Evolutionary conservation across 2,329 filamentous ascomycete genomes (phyloP).

Genomic region (Thelonectria olida): DNA sequence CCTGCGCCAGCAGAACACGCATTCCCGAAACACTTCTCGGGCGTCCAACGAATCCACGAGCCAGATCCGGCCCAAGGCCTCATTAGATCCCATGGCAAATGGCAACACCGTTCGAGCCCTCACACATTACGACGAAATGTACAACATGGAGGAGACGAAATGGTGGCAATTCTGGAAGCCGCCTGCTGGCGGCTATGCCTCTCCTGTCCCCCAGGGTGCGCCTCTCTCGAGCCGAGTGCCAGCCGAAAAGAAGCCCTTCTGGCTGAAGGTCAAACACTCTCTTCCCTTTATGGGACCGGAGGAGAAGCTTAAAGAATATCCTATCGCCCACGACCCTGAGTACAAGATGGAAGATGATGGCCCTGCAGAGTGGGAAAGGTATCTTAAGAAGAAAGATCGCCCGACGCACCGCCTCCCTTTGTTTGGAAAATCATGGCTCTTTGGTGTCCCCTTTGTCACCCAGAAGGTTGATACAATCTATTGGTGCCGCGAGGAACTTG

Average conservation of each 20-base stretch:
- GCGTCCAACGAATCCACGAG: constrained; percentile 51
- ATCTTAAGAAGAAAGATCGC: constrained; percentile 81
- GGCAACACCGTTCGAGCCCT: constrained; percentile 64
- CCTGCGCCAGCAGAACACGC: constrained; percentile 45
- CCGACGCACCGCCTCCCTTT: constrained; percentile 82
- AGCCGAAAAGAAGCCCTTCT: constrained; percentile 56
- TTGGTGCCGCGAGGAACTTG: constrained; percentile 86
- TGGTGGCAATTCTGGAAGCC: constrained; percentile 75
- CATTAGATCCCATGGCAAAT: not conserved
- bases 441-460: constrained; percentile 79
- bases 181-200: constrained; percentile 67
- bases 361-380: constrained; percentile 81
- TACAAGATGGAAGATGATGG: constrained; percentile 67
- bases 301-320: constrained; percentile 64
- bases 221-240: constrained; percentile 48
- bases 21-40: constrained; percentile 49
- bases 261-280: constrained; percentile 58
- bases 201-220: constrained; percentile 68
- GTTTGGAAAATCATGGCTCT: constrained; percentile 74
- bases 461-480: constrained; percentile 96
- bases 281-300: constrained; percentile 60
- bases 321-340: constrained; percentile 68
- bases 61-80: constrained; percentile 28
- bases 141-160: constrained; percentile 53
- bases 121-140: constrained; percentile 59